phyloP scores from a whole-genome alignment of 2,329 filamentous ascomycete species.

The Botrytis aclada region DNA sequence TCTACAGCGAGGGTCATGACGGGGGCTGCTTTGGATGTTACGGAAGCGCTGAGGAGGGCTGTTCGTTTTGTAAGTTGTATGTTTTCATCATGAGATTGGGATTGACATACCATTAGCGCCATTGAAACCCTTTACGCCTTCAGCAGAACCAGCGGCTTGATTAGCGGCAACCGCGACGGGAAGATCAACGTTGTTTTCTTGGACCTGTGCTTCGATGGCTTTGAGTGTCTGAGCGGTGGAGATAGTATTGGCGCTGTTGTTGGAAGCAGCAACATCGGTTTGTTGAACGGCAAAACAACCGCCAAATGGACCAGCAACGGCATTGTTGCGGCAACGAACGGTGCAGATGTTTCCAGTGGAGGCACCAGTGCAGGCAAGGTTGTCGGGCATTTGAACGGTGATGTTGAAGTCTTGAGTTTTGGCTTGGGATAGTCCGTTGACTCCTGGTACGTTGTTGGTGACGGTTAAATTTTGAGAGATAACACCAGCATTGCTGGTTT shows the following conservation, averaged over 20 bases:
- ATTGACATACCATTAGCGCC: slow-evolving; percentile 32
- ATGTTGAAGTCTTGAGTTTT: slow-evolving; percentile 57
- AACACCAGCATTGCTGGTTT: slow-evolving; percentile 43
- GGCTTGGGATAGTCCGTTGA: slow-evolving; percentile 41
- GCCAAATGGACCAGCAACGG: slow-evolving; percentile 54
- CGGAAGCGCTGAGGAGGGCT: slow-evolving; percentile 12
- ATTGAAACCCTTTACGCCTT: slow-evolving; percentile 37
- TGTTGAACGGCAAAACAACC: slow-evolving; percentile 59
- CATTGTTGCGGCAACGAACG: slow-evolving; percentile 57
- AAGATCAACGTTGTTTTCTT: slow-evolving; percentile 51
- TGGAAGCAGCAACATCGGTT: slow-evolving; percentile 43
- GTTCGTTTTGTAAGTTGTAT: background rate
- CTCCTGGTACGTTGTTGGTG: slow-evolving; percentile 57
- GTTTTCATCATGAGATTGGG: background rate
- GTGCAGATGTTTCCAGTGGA: slow-evolving; percentile 56
- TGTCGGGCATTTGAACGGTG: slow-evolving; percentile 50
- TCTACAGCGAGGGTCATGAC: slow-evolving; percentile 9
- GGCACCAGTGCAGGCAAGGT: slow-evolving; percentile 49
- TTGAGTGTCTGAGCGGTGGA: slow-evolving; percentile 46
- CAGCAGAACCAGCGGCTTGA: slow-evolving; percentile 41
- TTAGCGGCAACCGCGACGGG: slow-evolving; percentile 46
- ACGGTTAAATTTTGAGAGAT: slow-evolving; percentile 51
- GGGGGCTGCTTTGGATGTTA: slow-evolving; percentile 13
- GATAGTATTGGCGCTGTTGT: slow-evolving; percentile 47
- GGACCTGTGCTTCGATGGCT: slow-evolving; percentile 48